Conservation (phyloP, 2,329 filamentous ascomycete genomes). For the Epichloe brachyelytri region DNA sequence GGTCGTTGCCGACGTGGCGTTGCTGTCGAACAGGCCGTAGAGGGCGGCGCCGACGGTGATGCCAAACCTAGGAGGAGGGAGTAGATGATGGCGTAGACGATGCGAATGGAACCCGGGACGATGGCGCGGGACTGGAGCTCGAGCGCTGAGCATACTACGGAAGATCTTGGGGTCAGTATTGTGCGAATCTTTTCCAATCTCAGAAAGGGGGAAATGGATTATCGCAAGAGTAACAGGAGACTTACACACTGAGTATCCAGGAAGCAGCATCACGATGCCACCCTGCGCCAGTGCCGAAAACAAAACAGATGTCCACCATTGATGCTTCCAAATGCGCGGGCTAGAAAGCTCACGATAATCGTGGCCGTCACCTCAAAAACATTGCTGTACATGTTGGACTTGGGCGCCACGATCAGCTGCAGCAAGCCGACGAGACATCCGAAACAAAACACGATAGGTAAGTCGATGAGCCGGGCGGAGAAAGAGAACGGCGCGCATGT, state of each 20-base stretch:
- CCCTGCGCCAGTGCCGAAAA: constrained; percentile 51
- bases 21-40: constrained; percentile 46
- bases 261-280: constrained; percentile 52
- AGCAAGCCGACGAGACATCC: constrained; percentile 58
- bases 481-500: constrained; percentile 67
- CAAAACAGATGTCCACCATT: constrained; percentile 39
- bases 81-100: constrained; percentile 65
- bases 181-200: neutral
- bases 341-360: constrained; percentile 48
- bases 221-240: constrained; percentile 4
- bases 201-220: no score
- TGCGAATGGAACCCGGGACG: constrained; percentile 57
- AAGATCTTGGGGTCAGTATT: neutral
- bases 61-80: constrained; percentile 58
- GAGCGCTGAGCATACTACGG: constrained; percentile 31
- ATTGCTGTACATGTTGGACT: constrained; percentile 54
- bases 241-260: constrained; percentile 48
- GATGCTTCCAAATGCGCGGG: constrained; percentile 51
- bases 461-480: constrained; percentile 54
- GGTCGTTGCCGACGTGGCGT: constrained; percentile 32
- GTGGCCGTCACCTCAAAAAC: constrained; percentile 52
- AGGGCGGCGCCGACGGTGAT: constrained; percentile 54
- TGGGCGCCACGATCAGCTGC: constrained; percentile 56
- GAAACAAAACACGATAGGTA: constrained; percentile 58
- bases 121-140: constrained; percentile 59